A percentile compares a stretch with the other conserved stretches of the same genome.
These are phyloP conservation scores for Aleurites moluccanus DNA, from an alignment of 441 rosid genomes.

Conservation along the genomic window DNA sequence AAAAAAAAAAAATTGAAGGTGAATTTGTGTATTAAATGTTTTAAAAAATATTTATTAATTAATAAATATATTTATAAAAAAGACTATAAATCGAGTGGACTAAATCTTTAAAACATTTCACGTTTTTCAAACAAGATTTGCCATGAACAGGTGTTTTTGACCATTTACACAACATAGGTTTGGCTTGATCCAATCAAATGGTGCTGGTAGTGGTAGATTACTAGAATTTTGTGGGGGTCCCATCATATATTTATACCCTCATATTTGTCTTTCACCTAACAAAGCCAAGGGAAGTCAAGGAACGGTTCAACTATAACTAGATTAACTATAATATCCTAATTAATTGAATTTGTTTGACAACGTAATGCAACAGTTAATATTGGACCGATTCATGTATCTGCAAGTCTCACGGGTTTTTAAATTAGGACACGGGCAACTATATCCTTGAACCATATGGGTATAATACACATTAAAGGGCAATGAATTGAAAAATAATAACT, in stretches of 20 bases:
- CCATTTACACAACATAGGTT: background rate
- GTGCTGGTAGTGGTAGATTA: background rate
- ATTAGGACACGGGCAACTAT: background rate
- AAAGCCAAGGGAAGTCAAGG: slow-evolving; percentile 24
- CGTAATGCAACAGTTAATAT: slow-evolving; percentile 18
- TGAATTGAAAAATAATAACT: background rate
- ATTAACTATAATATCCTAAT: slow-evolving; percentile 7
- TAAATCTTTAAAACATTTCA: too few species aligned
- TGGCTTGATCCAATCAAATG: background rate
- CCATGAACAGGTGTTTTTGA: slow-evolving; percentile 1
- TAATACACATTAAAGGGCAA: background rate
- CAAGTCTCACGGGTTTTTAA: slow-evolving; percentile 9
- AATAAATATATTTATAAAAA: too few species aligned
- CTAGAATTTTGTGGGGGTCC: background rate
- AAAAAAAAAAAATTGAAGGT: too few species aligned
- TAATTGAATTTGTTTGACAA: too few species aligned
- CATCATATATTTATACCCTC: background rate
- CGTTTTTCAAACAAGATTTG: too few species aligned
- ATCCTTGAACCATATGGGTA: background rate
- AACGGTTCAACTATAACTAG: slow-evolving; percentile 43
- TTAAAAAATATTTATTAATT: too few species aligned
- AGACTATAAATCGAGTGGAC: too few species aligned
- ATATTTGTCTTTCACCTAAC: slow-evolving; percentile 6
- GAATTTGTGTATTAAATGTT: too few species aligned
- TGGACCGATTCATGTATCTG: slow-evolving; percentile 23